Base-by-base conservation (phyloP, 352 stramenopile species). In the Pythium grandisporangium region DNA sequence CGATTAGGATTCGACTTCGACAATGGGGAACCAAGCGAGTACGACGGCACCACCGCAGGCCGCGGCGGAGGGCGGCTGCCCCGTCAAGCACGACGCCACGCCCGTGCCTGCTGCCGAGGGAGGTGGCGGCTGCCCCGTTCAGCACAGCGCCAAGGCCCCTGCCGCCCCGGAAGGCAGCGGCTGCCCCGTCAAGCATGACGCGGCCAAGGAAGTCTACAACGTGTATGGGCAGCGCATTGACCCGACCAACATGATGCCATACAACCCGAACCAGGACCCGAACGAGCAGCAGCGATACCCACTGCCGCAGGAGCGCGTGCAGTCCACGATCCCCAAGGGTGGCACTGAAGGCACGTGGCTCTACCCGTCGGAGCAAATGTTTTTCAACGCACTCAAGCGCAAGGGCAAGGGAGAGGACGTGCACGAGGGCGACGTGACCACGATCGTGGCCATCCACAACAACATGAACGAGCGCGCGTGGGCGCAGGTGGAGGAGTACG, bases 391-490 rank as follows among this genome's bases (percentile, higher is more conserved):
- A 23, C 77, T 99, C 20, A 84, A 84, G 37, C 77, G 96, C 45
- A 99, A 99, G 68, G 89, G 90, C 37, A 99, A 99, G 70, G 79
- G 93, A 48, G 92, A 96, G n/a, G 91, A 97, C 46, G 95, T 98
- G 33, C 84, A 97, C 48, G 91, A 97, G 42, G 80, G 73, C 24
- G 82, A 98, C 46, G 86, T 99, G 38, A 70, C 63, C n/a, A 81
- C 68, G 27, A 97, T 99, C 13, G 94, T 99, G 22, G 93, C 94
- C 16, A 96, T 99, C 53, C 97, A 99, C 79, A 99, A 99, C 78
- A 98, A 97, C 66, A 99, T 99, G 96, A 99, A 99, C 73, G 97
- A 99, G 67, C 85, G 84, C 29, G 98, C 95, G 5, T 99, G 97
- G 97, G 64, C 68, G 5, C 79, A 98, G 55, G 84, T 99, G 13